A percentile compares a stretch with the other conserved stretches of the same genome.
Evolutionary conservation across 1,139 yeast species (phyloP).

Genomic region (Geotrichum citri-aurantii): DNA sequence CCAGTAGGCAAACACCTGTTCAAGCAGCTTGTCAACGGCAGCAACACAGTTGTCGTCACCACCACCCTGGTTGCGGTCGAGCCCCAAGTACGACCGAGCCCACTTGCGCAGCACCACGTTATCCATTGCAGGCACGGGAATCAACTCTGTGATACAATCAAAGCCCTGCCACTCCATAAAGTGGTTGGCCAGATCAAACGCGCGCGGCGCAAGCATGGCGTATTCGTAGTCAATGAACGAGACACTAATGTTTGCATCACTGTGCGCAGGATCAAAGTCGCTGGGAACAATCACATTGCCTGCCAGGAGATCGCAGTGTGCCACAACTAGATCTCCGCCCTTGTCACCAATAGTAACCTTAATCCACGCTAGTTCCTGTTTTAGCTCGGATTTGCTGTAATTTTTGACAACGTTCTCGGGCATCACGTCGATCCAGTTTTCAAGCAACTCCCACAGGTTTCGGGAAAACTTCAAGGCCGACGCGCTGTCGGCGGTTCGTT

Average conservation of each 20-base stretch:
- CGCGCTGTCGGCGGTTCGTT: conserved; percentile 10
- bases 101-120: conserved; percentile 50
- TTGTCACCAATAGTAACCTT: conserved; percentile 37
- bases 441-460: conserved; percentile 56
- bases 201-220: conserved; percentile 74
- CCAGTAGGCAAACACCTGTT: conserved; percentile 56
- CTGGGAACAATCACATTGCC: conserved; percentile 66
- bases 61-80: conserved; percentile 3
- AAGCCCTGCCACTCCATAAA: conserved; percentile 87
- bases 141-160: conserved; percentile 56
- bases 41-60: conserved; percentile 4
- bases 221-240: conserved; percentile 77
- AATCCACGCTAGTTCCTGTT: conserved; percentile 57
- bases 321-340: conserved; percentile 50
- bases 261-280: conserved; percentile 23
- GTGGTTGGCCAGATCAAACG: conserved; percentile 81
- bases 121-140: conserved; percentile 47
- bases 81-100: conserved; percentile 36
- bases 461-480: conserved; percentile 20
- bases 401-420: conserved; percentile 39
- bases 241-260: conserved; percentile 32
- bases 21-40: conserved; percentile 41
- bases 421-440: conserved; percentile 56
- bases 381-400: conserved; percentile 31
- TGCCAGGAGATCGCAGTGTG: conserved; percentile 67